A percentile compares a stretch with the other conserved stretches of the same genome.
Conservation (phyloP, 2,329 filamentous ascomycete genomes). For the Beauveria rudraprayagi region DNA sequence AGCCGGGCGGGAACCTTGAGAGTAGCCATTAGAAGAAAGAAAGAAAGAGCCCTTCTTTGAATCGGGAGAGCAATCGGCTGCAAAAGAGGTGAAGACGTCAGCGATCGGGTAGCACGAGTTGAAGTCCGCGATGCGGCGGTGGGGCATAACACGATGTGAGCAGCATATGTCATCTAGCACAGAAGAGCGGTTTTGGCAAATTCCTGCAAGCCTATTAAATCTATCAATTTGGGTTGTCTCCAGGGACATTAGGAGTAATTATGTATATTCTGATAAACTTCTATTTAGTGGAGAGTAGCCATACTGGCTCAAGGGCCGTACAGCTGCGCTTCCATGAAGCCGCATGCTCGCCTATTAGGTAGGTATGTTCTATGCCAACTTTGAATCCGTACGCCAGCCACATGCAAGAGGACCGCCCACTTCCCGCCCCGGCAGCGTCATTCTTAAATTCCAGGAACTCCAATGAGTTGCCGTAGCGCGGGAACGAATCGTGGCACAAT, state of each 20-base stretch:
- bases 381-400: conserved; percentile 1
- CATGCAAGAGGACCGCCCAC: neutral
- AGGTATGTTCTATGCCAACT: neutral
- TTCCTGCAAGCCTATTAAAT: neutral
- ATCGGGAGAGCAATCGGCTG: neutral
- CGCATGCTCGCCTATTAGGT: neutral
- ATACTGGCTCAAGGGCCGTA: neutral
- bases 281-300: neutral
- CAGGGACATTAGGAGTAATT: neutral
- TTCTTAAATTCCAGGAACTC: conserved; percentile 41
- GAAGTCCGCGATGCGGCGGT: neutral
- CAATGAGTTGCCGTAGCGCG: conserved; percentile 35
- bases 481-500: conserved; percentile 44
- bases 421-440: neutral
- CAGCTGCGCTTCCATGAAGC: neutral
- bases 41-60: neutral
- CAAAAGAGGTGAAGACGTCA: neutral
- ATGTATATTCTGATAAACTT: neutral
- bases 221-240: no score
- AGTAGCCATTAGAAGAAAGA: conserved; percentile 25
- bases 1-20: conserved; percentile 38
- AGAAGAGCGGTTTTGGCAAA: neutral
- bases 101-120: neutral
- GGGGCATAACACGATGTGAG: neutral
- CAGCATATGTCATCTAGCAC: no score